Conservation (phyloP, 2,329 filamentous ascomycete species). For the Phoma sp. region DNA sequence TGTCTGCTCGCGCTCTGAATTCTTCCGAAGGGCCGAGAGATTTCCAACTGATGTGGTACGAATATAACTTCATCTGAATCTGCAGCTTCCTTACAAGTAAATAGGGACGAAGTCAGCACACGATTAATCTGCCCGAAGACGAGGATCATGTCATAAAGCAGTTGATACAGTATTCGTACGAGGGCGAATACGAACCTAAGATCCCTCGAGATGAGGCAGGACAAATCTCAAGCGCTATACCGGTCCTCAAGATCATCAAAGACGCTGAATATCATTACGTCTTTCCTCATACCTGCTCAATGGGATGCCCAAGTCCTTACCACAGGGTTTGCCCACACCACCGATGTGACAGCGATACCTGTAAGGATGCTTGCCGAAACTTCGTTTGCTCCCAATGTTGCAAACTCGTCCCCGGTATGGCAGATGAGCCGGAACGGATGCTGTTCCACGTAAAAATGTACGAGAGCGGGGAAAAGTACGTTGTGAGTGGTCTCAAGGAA, state of each 20-base stretch:
- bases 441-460: conserved; percentile 18
- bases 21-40: conserved; percentile 14
- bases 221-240: too few species aligned
- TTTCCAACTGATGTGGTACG: too few species aligned
- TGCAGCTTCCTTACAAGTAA: too few species aligned
- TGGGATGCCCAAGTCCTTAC: too few species aligned
- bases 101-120: not conserved
- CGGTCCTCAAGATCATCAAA: too few species aligned
- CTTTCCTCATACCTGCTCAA: not conserved
- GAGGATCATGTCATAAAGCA: conserved; percentile 16
- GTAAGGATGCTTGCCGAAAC: not conserved
- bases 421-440: not conserved
- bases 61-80: too few species aligned
- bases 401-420: not conserved
- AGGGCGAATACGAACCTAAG: conserved; percentile 17
- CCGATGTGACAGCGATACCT: not conserved
- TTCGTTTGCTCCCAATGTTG: not conserved
- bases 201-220: not conserved
- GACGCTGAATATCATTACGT: too few species aligned
- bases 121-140: conserved; percentile 20
- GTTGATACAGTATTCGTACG: conserved; percentile 27
- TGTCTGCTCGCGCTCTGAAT: conserved; percentile 17
- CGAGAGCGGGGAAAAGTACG: conserved; percentile 22
- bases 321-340: too few species aligned
- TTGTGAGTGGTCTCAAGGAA: conserved; percentile 15